Evolutionary conservation across 2,329 filamentous ascomycete genomes (phyloP), one percentile per base, ranked within the genome.

Genomic region (Geosmithia putterillii): DNA sequence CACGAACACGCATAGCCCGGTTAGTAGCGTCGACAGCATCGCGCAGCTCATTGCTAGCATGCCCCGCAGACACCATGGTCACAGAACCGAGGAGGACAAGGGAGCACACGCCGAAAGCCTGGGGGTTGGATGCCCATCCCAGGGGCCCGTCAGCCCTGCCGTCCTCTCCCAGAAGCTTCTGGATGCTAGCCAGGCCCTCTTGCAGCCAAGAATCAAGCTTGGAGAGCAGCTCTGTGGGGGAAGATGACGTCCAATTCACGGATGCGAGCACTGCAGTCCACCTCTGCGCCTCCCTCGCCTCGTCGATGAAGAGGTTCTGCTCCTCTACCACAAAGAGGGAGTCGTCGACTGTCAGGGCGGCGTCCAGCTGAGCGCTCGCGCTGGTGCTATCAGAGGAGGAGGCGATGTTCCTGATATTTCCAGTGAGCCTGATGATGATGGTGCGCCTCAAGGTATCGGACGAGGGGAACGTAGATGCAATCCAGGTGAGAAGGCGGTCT

Each of bases 231-330:
- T 12, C 10, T 3, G 28, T 9, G 2, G 44, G 44, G 8, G 54
- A 56, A 1, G 52, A 44, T 3, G 40, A 44, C 3, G 49, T 44
- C 49, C 51, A 55, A 5, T 43, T 20, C 28, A 61, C 22, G 35
- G 45, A 39, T 17, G 51, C 45, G 23, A 84, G 62, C 2, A 76
- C 64, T 15, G 58, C 59, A 0, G 71, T 63, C 87, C 88, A 95
- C n/a, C 78, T 58, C 17, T 70, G 63, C 3, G 79, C 70, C 58
- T 95, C 89, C 40, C 79, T 71, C 6, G 86, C 76, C 51, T 88
- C 81, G 57, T 96, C 90, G 41, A 90, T 68, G 59, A 86, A 96
- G n/a, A 95, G 71, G 57, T 98, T 98, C 57, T 94, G 88, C 58
- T 94, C 89, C 62, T 98, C 92, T 44, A 87, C 73, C 1, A 76